Evolutionary conservation across 306 rosid species (phyloP), one percentile per base, ranked within the genome.

Genomic region (Vicia sativa): DNA sequence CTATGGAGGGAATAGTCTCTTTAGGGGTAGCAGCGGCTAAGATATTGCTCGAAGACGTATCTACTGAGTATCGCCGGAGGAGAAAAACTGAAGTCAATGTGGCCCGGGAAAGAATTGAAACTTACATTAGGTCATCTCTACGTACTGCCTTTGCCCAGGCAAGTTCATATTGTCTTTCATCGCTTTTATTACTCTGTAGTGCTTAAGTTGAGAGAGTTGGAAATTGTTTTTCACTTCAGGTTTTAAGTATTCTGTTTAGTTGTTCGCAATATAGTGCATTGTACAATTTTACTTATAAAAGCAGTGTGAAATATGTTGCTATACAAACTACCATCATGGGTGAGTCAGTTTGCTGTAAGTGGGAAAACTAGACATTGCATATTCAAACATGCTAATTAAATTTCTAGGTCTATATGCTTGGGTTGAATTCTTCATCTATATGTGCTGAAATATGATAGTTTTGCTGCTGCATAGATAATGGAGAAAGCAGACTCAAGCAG

Each of bases 81-180:
- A 88, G 96, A 76, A 93, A 80, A 79, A 82, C 59, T 42, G 96
- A 93, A 81, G 97, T 88, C 67, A 87, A 93, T 60, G 96, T 93
- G 65, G 90, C 92, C 64, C 96, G 91, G 19, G 89, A 83, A 82
- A 90, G 99, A 80, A 85, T 88, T 70, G 99, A 93, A 61, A 88
- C 97, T 34, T 93, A 93, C 76, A 90, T 93, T 81, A 85, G 99
- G 79, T 93, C 99, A 56, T 93, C 99, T 39, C 71, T 90, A 12
- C 96, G 97, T 14, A 88, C 99, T 43, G 95, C 97, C 46, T 93
- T 93, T 84, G 99, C 99, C 68, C 99, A 93, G 99, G 99, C 72
- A 88, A 86, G 91, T 86, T 49, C 67, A 75, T 74, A 19, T 37
- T 58, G 56, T 70, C 53, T 74, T 14, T 28, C 15, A 12, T 16